phyloP scores from a whole-genome alignment of 495 filamentous ascomycete genomes.

The Aspergillus kassunensis region DNA sequence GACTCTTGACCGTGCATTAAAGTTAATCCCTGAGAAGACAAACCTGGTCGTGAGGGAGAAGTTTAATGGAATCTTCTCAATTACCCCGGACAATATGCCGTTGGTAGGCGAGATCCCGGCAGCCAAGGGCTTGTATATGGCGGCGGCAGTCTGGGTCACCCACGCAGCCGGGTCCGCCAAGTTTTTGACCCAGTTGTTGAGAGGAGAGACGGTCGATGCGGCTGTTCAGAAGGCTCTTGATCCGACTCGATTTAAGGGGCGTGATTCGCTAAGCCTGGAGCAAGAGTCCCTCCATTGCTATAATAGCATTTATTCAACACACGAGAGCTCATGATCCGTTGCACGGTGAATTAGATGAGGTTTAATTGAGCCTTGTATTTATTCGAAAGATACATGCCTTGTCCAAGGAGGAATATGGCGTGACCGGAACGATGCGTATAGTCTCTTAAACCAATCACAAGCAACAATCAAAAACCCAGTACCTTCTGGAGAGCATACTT shows the following conservation, averaged over 20 bases:
- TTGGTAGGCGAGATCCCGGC: constrained; percentile 26
- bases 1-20: constrained; percentile 11
- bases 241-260: constrained; percentile 26
- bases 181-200: constrained; percentile 23
- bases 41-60: constrained; percentile 14
- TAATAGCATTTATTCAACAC: constrained; percentile 33
- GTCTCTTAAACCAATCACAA: no score
- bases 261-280: constrained; percentile 19
- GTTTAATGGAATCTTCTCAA: constrained; percentile 36
- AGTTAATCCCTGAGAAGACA: constrained; percentile 23
- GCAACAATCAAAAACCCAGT: no score
- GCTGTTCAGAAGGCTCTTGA: constrained; percentile 19
- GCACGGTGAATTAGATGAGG: no score
- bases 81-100: constrained; percentile 37
- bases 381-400: no score
- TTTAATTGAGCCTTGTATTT: no score
- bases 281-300: constrained; percentile 26
- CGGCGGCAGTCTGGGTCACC: constrained; percentile 35
- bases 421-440: no score
- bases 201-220: constrained; percentile 18
- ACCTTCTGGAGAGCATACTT: no score
- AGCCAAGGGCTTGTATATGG: constrained; percentile 24
- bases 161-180: constrained; percentile 33
- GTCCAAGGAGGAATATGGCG: no score
- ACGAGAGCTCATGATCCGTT: constrained; percentile 16